Percentiles rank a stretch among this genome's conserved stretches.
phyloP scores from a whole-genome alignment of 495 filamentous ascomycete genomes.

The Xanthoparmelia taractica region DNA sequence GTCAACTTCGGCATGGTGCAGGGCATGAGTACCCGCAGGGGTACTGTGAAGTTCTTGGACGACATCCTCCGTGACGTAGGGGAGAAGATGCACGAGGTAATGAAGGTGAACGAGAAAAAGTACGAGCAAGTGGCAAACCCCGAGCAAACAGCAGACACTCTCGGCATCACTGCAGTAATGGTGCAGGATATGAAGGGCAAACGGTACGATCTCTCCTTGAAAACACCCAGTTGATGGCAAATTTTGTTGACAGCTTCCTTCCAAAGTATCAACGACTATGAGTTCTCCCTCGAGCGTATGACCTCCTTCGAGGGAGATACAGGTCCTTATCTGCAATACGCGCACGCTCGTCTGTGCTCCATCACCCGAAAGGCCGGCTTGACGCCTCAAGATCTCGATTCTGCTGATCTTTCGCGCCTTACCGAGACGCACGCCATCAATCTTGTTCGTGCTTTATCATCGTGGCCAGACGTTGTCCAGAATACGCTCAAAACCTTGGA shows the following conservation, averaged over 20 bases:
- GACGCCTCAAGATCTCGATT: slow-evolving; percentile 36
- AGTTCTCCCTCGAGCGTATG: slow-evolving; percentile 62
- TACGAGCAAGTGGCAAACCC: slow-evolving; percentile 59
- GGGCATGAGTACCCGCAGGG: slow-evolving; percentile 62
- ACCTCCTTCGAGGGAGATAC: slow-evolving; percentile 65
- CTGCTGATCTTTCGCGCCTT: slow-evolving; percentile 50
- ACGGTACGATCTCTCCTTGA: slow-evolving; percentile 39
- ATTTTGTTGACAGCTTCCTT: slow-evolving; percentile 12
- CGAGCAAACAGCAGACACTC: slow-evolving; percentile 43
- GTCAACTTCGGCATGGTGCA: slow-evolving; percentile 68
- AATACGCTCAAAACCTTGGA: slow-evolving; percentile 58
- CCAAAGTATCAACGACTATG: slow-evolving; percentile 57
- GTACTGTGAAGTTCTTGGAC: slow-evolving; percentile 63
- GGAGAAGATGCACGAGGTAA: slow-evolving; percentile 66
- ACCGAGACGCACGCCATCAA: slow-evolving; percentile 50
- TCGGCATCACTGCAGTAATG: slow-evolving; percentile 64
- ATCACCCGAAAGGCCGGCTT: slow-evolving; percentile 49
- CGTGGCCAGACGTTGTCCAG: slow-evolving; percentile 56
- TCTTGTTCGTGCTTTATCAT: slow-evolving; percentile 50
- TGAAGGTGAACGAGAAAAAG: slow-evolving; percentile 56
- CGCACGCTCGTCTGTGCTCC: slow-evolving; percentile 59
- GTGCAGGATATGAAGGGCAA: slow-evolving; percentile 65
- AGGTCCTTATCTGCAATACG: slow-evolving; percentile 63
- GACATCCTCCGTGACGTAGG: slow-evolving; percentile 57
- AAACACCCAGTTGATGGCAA: not conserved